Evolutionary conservation across 768 basidiomycete species (phyloP).

Genomic region (Psilocybe tampanensis): DNA sequence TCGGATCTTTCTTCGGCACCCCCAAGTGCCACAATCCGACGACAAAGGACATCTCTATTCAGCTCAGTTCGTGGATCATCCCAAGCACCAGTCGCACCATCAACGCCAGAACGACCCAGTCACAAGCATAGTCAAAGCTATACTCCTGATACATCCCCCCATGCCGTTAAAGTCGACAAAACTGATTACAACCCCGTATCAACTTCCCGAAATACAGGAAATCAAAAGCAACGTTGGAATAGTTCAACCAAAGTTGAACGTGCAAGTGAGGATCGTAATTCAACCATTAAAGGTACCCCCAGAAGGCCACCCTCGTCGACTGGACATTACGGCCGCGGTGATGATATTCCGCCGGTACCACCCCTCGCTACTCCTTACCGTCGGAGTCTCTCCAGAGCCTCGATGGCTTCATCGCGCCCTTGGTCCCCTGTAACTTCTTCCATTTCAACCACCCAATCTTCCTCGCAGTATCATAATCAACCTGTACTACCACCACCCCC

Average conservation of each 20-base stretch:
- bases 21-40: constrained; percentile 36
- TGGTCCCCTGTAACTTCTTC: constrained; percentile 80
- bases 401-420: constrained; percentile 77
- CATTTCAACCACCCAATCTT: constrained; percentile 67
- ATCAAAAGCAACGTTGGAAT: constrained; percentile 69
- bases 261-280: constrained; percentile 43
- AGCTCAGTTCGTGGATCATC: constrained; percentile 44
- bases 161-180: constrained; percentile 37
- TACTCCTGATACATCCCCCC: constrained; percentile 70
- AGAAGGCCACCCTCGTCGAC: constrained; percentile 53
- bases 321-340: constrained; percentile 38
- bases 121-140: constrained; percentile 75
- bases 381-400: constrained; percentile 72
- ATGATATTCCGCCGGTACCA: constrained; percentile 47
- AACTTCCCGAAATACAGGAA: constrained; percentile 39
- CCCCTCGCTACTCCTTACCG: constrained; percentile 50
- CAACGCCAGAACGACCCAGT: constrained; percentile 57
- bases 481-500: constrained; percentile 39
- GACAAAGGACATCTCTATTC: constrained; percentile 69
- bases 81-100: constrained; percentile 44
- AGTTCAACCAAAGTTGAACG: constrained; percentile 73
- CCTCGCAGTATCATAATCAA: constrained; percentile 31
- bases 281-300: constrained; percentile 49
- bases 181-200: constrained; percentile 28
- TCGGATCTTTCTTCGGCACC: constrained; percentile 46